phyloP scores from a whole-genome alignment of 1,284 basidiomycete genomes.

The Fomitopsis pinicola region DNA sequence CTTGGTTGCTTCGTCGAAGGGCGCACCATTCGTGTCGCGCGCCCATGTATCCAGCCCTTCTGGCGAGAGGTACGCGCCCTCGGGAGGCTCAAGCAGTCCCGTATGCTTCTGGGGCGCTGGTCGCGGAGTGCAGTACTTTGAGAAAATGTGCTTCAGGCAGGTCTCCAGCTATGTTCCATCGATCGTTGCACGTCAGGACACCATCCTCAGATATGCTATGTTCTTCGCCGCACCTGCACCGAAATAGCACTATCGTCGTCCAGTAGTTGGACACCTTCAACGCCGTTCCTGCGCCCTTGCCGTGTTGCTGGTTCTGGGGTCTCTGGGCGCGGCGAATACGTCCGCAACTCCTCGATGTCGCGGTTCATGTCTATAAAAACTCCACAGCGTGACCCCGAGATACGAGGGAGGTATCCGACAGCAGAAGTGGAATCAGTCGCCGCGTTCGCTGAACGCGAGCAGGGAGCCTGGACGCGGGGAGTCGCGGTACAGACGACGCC shows the following conservation, averaged over 20 bases:
- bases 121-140: constrained; percentile 64
- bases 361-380: constrained; percentile 17
- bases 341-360: constrained; percentile 28
- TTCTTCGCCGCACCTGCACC: constrained; percentile 41
- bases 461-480: neutral
- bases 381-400: neutral
- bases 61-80: constrained; percentile 50
- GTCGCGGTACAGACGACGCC: neutral
- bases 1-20: constrained; percentile 70
- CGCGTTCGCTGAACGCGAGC: neutral
- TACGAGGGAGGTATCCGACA: neutral
- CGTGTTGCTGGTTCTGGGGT: constrained; percentile 58
- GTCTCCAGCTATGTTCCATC: constrained; percentile 44
- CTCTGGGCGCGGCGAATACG: constrained; percentile 49
- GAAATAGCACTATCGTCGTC: constrained; percentile 65
- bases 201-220: neutral
- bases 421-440: neutral
- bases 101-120: constrained; percentile 21
- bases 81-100: constrained; percentile 44
- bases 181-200: neutral
- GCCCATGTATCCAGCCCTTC: constrained; percentile 71
- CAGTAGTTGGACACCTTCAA: constrained; percentile 42
- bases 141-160: constrained; percentile 67
- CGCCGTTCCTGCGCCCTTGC: constrained; percentile 51
- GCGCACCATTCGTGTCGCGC: constrained; percentile 69